Evolutionary conservation across 805 yeast species (phyloP).

Genomic region (Metschnikowia noctiluminum): DNA sequence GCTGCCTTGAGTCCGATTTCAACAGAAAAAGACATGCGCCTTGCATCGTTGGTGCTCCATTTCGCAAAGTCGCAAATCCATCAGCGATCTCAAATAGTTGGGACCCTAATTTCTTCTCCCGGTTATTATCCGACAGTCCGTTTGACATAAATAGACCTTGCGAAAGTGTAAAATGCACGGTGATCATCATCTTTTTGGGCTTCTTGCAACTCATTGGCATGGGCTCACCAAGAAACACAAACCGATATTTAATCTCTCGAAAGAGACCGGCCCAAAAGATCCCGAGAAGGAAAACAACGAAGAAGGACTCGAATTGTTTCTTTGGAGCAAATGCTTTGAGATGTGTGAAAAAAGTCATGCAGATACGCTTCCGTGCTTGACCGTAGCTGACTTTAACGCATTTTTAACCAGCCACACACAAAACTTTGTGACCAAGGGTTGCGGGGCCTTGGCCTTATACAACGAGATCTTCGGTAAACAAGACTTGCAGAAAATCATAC

Average conservation of each 20-base stretch:
- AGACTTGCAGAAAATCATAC: background rate
- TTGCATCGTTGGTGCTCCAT: too few relatives aligned
- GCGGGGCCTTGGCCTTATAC: slow-evolving; percentile 11
- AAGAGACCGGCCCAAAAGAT: background rate
- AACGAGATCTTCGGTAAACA: slow-evolving; percentile 10
- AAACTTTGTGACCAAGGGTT: slow-evolving; percentile 3
- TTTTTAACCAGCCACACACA: slow-evolving; percentile 4
- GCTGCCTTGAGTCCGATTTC: too few relatives aligned
- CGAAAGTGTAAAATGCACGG: background rate
- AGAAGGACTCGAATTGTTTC: slow-evolving; percentile 3
- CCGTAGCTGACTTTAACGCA: slow-evolving; percentile 13
- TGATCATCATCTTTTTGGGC: slow-evolving; percentile 7
- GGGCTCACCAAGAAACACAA: slow-evolving; percentile 6
- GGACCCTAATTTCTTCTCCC: too few relatives aligned
- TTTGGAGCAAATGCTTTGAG: slow-evolving; percentile 7
- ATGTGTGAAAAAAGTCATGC: slow-evolving; percentile 8
- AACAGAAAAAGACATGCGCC: too few relatives aligned
- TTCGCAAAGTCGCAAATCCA: too few relatives aligned
- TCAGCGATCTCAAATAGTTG: too few relatives aligned
- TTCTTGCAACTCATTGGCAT: slow-evolving; percentile 8
- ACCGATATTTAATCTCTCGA: background rate
- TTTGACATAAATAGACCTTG: background rate
- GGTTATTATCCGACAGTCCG: too few relatives aligned
- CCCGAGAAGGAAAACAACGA: background rate
- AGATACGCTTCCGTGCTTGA: slow-evolving; percentile 9